phyloP scores from a whole-genome alignment of 306 rosid species.

The Lathyrus oleraceus region DNA sequence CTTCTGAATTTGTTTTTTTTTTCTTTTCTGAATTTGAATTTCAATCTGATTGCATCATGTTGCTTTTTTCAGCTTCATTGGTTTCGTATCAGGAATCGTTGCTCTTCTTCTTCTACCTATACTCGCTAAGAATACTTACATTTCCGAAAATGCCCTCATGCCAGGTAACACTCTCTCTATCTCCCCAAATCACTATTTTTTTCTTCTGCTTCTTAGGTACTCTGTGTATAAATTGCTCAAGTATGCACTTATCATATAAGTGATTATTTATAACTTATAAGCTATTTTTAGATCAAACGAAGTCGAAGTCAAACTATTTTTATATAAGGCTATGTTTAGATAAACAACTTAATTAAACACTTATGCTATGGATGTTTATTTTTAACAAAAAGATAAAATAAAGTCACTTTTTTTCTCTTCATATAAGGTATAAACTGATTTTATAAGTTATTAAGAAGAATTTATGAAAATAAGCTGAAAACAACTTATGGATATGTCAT shows the following conservation, averaged over 20 bases:
- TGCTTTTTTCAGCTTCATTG: conserved; percentile 54
- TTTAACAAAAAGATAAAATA: too few species aligned
- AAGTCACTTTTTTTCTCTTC: background rate
- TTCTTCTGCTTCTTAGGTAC: background rate
- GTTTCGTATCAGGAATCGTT: conserved; percentile 67
- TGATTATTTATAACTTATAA: background rate
- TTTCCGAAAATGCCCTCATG: conserved; percentile 95
- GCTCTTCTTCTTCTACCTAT: conserved; percentile 83
- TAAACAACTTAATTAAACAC: too few species aligned
- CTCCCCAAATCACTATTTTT: background rate
- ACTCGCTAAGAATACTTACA: conserved; percentile 87
- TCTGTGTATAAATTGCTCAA: background rate
- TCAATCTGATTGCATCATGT: background rate
- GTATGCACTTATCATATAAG: background rate
- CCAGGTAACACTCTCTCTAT: conserved; percentile 54
- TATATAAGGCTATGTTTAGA: too few species aligned
- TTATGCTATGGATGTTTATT: too few species aligned
- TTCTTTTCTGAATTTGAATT: background rate
- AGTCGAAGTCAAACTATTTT: too few species aligned
- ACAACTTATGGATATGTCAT: background rate
- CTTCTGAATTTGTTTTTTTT: background rate
- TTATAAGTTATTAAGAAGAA: background rate
- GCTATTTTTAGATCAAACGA: background rate
- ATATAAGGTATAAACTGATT: background rate
- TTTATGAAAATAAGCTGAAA: background rate